A percentile compares a stretch with the other conserved stretches of the same genome.
These are phyloP conservation scores for Centaurea solstitialis DNA, from an alignment of 129 eudicot species.

Conservation along the genomic window DNA sequence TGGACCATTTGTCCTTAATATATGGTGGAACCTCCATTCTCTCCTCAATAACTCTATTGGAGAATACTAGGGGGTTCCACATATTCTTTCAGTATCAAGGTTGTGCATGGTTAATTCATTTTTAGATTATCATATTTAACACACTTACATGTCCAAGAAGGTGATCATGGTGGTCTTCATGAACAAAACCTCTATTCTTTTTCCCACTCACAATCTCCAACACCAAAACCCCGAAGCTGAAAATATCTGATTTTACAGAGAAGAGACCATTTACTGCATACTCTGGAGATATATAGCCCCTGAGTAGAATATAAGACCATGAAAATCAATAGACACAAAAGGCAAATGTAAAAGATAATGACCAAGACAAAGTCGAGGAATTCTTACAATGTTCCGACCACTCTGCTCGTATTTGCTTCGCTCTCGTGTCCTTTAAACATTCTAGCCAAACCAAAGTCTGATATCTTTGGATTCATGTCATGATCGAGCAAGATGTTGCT, in stretches of 20 bases:
- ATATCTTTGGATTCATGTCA: slow-evolving; percentile 47
- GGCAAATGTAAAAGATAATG: background rate
- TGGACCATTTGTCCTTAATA: too few relatives aligned
- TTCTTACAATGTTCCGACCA: slow-evolving; percentile 48
- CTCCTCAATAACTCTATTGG: background rate
- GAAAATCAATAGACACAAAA: background rate
- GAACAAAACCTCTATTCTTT: slow-evolving; percentile 15
- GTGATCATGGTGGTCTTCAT: slow-evolving; percentile 25
- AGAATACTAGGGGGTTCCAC: background rate
- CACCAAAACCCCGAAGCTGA: too few relatives aligned
- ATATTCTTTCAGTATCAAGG: background rate
- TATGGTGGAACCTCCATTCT: background rate
- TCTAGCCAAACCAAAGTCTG: slow-evolving; percentile 55
- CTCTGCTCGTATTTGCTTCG: slow-evolving; percentile 12
- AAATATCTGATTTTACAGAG: too few relatives aligned
- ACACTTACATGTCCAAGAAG: slow-evolving; percentile 50
- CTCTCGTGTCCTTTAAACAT: background rate
- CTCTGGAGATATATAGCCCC: too few relatives aligned
- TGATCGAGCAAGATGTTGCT: slow-evolving; percentile 13
- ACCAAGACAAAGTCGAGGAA: background rate
- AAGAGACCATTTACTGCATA: too few relatives aligned
- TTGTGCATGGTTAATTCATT: background rate
- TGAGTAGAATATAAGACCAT: too few relatives aligned
- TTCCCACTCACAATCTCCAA: too few relatives aligned
- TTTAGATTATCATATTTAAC: background rate